Base-by-base conservation (phyloP, 495 filamentous ascomycete genomes). In the Hyaloscypha variabilis region DNA sequence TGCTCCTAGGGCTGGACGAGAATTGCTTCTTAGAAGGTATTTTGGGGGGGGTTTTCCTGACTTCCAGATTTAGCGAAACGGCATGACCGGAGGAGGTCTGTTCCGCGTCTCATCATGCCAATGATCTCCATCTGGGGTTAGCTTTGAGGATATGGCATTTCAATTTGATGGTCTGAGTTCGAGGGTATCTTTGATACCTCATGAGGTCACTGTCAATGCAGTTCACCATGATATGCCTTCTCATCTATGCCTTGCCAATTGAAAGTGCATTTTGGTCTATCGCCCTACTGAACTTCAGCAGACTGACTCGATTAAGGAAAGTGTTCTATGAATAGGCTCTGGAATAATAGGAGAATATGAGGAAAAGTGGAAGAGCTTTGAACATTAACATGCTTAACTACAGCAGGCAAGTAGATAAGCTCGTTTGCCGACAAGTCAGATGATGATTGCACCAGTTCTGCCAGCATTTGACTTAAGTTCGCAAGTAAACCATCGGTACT, bases 31-130 rank as follows among this genome's bases (percentile, higher is more conserved):
- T 54, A 24, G 39, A n/a, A 29, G 28, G 52, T 62, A 46, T 46
- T 46, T 46, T 46, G 39, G 24, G 17, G 24, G 17, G 42, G 30
- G 4, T 53, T 26, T 17, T 46, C 57, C 8, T 11, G n/a, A 24
- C 17, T 13, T 34, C 29, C 25, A 29, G 39, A 50, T 21, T 3
- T 19, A 23, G 39, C 61, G 61, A 63, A 57, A 63, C 61, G 42
- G 51, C 51, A 64, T 55, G 50, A 46, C 23, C 62, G 62, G 62
- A 58, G 53, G 13, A 19, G 2, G 2, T 1, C 14, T 31, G 62
- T 50, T 64, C 62, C 62, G 62, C 29, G 62, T 64, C 55, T 64
- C 60, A 62, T 46, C 39, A 46, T 46, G 39, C 39, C 1, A 19
- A 46, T 46, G 17, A 46, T 4, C 39, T 3, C 19, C 39, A 17